A percentile compares a stretch with the other conserved stretches of the same genome.
Conservation (phyloP, 2,329 filamentous ascomycete genomes). For the Dactylellina sp. region DNA sequence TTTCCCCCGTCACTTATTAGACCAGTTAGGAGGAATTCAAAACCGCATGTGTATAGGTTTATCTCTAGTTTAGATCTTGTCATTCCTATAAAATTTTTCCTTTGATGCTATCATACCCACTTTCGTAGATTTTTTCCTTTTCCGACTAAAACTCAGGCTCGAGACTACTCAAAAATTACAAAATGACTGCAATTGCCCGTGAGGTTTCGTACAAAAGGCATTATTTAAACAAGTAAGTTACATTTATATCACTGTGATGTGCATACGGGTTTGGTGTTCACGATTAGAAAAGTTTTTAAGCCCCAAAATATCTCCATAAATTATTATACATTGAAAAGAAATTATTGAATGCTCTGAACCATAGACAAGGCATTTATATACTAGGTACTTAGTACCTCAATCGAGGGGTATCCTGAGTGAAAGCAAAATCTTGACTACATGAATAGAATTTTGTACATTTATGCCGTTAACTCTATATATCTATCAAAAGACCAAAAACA, state of each 20-base stretch:
- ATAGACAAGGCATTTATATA: background rate
- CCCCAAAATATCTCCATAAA: too few relatives aligned
- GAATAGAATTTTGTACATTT: background rate
- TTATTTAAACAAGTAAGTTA: background rate
- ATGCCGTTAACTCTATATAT: background rate
- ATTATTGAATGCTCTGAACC: background rate
- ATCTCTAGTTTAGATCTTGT: too few relatives aligned
- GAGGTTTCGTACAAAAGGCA: too few relatives aligned
- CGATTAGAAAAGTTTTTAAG: background rate
- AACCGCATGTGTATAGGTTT: too few relatives aligned
- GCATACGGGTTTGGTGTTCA: background rate
- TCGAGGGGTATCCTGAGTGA: conserved; percentile 4
- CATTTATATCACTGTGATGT: background rate
- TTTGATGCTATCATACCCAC: too few relatives aligned
- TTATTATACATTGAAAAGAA: background rate
- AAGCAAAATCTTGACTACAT: background rate
- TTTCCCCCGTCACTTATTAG: background rate
- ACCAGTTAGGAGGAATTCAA: background rate
- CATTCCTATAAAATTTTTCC: too few relatives aligned
- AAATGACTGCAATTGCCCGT: too few relatives aligned
- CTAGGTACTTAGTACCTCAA: background rate
- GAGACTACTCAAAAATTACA: too few relatives aligned
- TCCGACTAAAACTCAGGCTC: too few relatives aligned
- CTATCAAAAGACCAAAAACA: conserved; percentile 1
- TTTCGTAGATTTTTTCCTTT: too few relatives aligned